Evolutionary conservation across 2,329 filamentous ascomycete species (phyloP), one percentile per base, ranked within the genome.

Genomic region (Fusarium cicatricum): DNA sequence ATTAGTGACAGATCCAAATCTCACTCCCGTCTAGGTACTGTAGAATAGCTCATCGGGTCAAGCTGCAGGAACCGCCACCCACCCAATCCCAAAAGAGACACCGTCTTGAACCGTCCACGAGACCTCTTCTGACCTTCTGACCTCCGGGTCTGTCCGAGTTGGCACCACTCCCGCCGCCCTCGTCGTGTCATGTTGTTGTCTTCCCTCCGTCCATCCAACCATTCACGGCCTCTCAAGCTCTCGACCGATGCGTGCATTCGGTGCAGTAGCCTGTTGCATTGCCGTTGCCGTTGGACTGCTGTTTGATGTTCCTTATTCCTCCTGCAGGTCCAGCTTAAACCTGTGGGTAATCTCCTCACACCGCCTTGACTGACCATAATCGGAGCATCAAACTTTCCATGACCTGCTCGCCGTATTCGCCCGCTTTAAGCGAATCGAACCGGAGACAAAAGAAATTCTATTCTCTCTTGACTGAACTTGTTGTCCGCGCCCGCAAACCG

Each of bases 401-500:
- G 43, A 46, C 43, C 10, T n/a, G 16, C 28, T 28, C 34, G 55
- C 54, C 61, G 59, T 53, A 52, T 62, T 68, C 60, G 56, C 55
- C 64, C 64, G 64, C 59, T 64, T 65, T 53, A 26, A 55, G 51
- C 43, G 28, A 48, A 17, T 17, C 31, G 46, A 57, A 38, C 42
- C 38, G 45, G 40, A 4, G n/a, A n/a, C n/a, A n/a, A n/a, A 21
- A 21, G 21, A 21, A 21, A 21, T 4, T 21, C n/a, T 21, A 21
- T 21, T 21, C 4, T 21, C 7, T 21, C 7, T 21, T 21, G 21
- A 21, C 21, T 21, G 21, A 7, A 21, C 7, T 21, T 21, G 73
- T 66, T 37, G 70, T 70, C 41, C 61, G 62, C n/a, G 66, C 64
- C 29, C 70, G 65, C 46, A n/a, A 68, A 70, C 29, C 72, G 71